Conservation (phyloP, 208 protist species). For the Wallacemonas sp. region DNA sequence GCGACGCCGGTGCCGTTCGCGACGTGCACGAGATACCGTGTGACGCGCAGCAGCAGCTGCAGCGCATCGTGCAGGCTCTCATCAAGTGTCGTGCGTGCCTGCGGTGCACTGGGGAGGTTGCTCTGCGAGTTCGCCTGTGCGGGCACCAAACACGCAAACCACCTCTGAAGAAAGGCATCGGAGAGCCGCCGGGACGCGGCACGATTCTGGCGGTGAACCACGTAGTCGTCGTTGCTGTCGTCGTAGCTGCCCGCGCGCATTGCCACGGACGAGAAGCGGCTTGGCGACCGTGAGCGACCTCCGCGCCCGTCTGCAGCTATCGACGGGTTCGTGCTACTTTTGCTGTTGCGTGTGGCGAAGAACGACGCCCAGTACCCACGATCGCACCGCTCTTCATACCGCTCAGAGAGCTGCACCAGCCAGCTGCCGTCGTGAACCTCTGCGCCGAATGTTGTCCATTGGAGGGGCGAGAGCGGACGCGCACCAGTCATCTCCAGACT, state of each 20-base stretch:
- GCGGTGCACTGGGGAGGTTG: no score
- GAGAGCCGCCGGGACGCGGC: neutral
- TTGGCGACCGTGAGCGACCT: slow-evolving; percentile 6
- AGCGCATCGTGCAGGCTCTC: neutral
- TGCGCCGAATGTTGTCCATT: neutral
- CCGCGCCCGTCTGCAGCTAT: neutral
- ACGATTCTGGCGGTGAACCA: neutral
- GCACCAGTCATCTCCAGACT: neutral
- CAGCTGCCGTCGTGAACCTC: neutral
- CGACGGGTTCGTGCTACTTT: neutral
- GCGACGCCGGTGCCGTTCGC: neutral
- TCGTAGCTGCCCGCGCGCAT: no score
- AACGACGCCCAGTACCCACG: slow-evolving; percentile 8
- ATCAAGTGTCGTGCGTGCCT: no score
- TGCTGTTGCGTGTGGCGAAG: neutral
- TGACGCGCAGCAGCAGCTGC: slow-evolving; percentile 5
- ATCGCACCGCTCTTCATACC: slow-evolving; percentile 10
- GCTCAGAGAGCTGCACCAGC: neutral
- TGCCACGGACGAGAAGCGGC: neutral
- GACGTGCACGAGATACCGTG: neutral
- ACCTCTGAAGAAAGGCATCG: neutral
- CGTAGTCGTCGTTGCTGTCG: no score
- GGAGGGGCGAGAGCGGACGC: neutral
- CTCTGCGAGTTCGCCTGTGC: neutral
- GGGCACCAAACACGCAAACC: neutral